Base-by-base conservation (phyloP, 2,329 filamentous ascomycete species). In the Xylaria polymorpha region DNA sequence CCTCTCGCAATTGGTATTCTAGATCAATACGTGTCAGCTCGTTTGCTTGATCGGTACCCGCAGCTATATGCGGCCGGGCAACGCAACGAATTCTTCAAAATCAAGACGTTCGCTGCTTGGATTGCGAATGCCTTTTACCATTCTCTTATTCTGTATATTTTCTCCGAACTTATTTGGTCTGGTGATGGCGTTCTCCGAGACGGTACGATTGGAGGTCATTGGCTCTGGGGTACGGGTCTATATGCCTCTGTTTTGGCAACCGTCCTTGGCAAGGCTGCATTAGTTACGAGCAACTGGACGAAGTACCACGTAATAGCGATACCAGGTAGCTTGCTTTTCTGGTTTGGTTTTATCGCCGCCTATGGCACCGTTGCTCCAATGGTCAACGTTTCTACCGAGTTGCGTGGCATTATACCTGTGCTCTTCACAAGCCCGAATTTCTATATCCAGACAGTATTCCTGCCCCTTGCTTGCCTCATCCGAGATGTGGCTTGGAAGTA, bases 401-500 rank as follows among this genome's bases (percentile, higher is more conserved):
- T 96, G 80, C 85, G 90, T 71, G 95, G 95, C 66, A 89, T 97
- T 9, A 88, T 98, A 60, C 92, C 94, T 1, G 86, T 90, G 50
- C 83, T 98, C 59, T 97, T 96, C 81, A 84, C 88, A 12, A 94
- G 91, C 70, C 93, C 94, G 0, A 84, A 94, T 41, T 98, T 98
- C 83, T 99, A 96, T 91, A 86, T 96, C 12, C 95, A 98, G 87
- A 90, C 89, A n/a, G 74, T 97, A 14, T 89, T 92, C 6, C 83
- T 99, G 48, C 92, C 95, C 0, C 85, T 90, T 8, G 81, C 98
- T 58, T 98, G 95, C 80, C 86, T 99, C 59, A 81, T 94, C 60
- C 87, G 96, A 76, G 96, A 99, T 80, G 93, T 97, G 81, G 90
- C 91, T 3, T 99, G 95, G 94, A 99, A 99, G 85, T 99, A 98